These are phyloP conservation scores for Fusarium napiforme DNA, from an alignment of 2,329 filamentous ascomycete genomes.

Conservation along the genomic window DNA sequence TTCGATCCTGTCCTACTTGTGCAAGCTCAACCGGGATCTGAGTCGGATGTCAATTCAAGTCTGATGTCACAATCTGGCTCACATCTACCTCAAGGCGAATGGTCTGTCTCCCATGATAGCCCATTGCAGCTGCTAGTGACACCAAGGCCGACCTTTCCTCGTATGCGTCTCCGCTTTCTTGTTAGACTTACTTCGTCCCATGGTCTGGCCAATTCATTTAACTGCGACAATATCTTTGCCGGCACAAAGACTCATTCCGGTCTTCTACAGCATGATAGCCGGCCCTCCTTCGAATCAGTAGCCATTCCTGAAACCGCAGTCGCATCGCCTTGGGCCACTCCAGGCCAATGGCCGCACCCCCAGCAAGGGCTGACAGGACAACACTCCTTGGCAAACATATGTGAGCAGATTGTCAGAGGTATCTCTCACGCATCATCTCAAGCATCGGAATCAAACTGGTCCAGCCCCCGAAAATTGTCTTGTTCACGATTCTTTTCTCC, in stretches of 20 bases:
- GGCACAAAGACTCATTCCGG: background rate
- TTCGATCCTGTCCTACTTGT: background rate
- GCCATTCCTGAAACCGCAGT: background rate
- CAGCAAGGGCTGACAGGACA: background rate
- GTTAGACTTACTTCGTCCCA: constrained; percentile 6
- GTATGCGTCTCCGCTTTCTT: constrained; percentile 1
- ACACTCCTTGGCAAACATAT: background rate
- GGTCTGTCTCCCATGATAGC: background rate
- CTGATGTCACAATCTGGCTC: background rate
- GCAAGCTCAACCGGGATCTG: background rate
- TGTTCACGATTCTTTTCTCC: constrained; percentile 23
- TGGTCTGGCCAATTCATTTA: constrained; percentile 16
- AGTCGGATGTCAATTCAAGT: background rate
- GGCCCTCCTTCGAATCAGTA: rapidly evolving
- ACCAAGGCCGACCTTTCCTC: background rate
- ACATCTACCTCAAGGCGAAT: background rate
- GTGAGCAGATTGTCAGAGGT: background rate
- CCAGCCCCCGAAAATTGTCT: background rate
- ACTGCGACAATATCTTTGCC: background rate
- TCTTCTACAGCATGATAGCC: background rate
- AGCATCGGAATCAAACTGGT: background rate
- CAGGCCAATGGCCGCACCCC: background rate
- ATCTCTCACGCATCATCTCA: background rate
- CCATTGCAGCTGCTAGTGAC: background rate
- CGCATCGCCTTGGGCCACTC: background rate